A percentile compares a stretch with the other conserved stretches of the same genome.
Conservation (phyloP, 768 basidiomycete species). For the Hemileccinum rubropunctum region DNA sequence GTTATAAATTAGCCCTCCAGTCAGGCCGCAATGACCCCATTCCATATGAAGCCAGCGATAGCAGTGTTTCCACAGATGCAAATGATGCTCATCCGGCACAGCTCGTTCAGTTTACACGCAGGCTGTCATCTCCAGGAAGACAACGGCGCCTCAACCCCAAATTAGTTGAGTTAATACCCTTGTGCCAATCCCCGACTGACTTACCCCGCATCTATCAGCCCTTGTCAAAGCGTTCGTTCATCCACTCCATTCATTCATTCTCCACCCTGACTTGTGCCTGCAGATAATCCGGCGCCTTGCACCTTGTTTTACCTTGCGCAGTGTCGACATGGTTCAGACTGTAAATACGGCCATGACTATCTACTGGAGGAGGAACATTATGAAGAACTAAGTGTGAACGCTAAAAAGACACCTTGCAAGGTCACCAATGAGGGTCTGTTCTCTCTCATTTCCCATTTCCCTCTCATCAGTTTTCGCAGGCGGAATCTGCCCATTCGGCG, state of each 20-base stretch:
- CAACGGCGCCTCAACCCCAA: conserved; percentile 49
- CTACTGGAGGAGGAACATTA: conserved; percentile 52
- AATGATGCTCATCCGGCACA: conserved; percentile 33
- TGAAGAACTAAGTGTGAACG: conserved; percentile 50
- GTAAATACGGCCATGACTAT: conserved; percentile 65
- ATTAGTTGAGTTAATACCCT: conserved; percentile 41
- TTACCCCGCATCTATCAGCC: conserved; percentile 35
- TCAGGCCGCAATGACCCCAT: conserved; percentile 20
- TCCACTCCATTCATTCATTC: conserved; percentile 2
- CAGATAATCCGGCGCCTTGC: conserved; percentile 63
- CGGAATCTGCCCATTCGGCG: conserved; percentile 56
- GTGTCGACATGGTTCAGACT: conserved; percentile 57
- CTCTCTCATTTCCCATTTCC: not conserved
- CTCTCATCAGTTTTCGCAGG: conserved; percentile 34
- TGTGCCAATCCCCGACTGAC: conserved; percentile 12
- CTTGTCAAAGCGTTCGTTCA: conserved; percentile 58
- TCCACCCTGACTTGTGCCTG: not conserved
- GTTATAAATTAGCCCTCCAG: conserved; percentile 44
- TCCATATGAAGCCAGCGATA: conserved; percentile 45
- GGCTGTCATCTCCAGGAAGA: conserved; percentile 33
- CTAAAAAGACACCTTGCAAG: conserved; percentile 63
- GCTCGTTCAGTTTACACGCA: conserved; percentile 25
- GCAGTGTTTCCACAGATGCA: conserved; percentile 45
- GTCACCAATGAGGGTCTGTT: conserved; percentile 52
- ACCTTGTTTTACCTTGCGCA: conserved; percentile 61